phyloP scores from a whole-genome alignment of 768 basidiomycete species.

The Suillus clintonianus region DNA sequence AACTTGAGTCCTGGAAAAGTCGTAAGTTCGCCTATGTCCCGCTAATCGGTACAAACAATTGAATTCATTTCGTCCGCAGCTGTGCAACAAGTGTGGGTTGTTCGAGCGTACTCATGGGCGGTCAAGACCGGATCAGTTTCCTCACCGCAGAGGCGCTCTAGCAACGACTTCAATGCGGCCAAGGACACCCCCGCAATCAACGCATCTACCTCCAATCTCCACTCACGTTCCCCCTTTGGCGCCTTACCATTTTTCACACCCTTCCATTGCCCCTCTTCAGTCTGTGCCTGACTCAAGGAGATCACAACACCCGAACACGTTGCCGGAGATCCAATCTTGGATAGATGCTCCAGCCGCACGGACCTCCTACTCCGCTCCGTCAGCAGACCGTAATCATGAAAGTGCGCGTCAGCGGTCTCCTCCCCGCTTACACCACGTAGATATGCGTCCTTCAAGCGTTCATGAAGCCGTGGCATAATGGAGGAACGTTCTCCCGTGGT shows the following conservation, averaged over 20 bases:
- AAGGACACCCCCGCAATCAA: slow-evolving; percentile 50
- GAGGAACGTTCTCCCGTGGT: slow-evolving; percentile 6
- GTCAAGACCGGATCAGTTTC: slow-evolving; percentile 78
- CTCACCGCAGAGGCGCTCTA: slow-evolving; percentile 74
- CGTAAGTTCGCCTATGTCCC: slow-evolving; percentile 30
- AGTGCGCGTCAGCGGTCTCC: slow-evolving; percentile 34
- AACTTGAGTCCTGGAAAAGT: slow-evolving; percentile 84
- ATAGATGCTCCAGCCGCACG: slow-evolving; percentile 37
- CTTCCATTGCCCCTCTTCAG: slow-evolving; percentile 49
- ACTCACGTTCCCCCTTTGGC: slow-evolving; percentile 40
- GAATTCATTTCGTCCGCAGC: slow-evolving; percentile 25
- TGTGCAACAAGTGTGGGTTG: slow-evolving; percentile 70
- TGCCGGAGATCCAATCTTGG: slow-evolving; percentile 53
- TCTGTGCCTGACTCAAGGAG: slow-evolving; percentile 38
- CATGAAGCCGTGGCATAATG: slow-evolving; percentile 33
- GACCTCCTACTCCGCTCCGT: slow-evolving; percentile 25
- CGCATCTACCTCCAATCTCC: slow-evolving; percentile 48
- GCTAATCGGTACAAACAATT: slow-evolving; percentile 6
- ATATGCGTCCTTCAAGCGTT: slow-evolving; percentile 29
- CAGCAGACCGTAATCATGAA: slow-evolving; percentile 34
- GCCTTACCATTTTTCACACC: slow-evolving; percentile 54
- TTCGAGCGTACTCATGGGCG: slow-evolving; percentile 82
- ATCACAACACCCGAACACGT: slow-evolving; percentile 35
- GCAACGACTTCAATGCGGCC: slow-evolving; percentile 51
- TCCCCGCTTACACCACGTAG: slow-evolving; percentile 34